Conservation (phyloP, 2,329 filamentous ascomycete species). For the Chaetomium sp. region DNA sequence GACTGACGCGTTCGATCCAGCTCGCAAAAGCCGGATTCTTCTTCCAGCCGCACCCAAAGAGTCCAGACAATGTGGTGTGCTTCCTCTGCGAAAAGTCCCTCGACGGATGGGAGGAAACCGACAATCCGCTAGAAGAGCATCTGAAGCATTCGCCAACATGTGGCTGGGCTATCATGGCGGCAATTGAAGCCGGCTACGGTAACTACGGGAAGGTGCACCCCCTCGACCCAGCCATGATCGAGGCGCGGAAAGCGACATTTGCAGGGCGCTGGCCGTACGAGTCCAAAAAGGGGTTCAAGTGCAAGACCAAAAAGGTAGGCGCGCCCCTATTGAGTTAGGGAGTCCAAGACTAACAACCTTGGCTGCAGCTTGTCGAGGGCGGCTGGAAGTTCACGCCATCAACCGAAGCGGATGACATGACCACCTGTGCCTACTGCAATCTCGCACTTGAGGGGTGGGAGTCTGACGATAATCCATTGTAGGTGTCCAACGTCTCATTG, state of each 20-base stretch:
- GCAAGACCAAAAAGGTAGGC: conserved; percentile 80
- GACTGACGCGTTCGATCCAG: conserved; percentile 50
- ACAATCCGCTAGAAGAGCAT: conserved; percentile 83
- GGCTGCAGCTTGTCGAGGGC: conserved; percentile 75
- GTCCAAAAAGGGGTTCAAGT: conserved; percentile 82
- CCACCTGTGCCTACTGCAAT: conserved; percentile 88
- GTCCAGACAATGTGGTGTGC: conserved; percentile 85
- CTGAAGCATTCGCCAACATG: conserved; percentile 79
- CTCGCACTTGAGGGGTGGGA: conserved; percentile 95
- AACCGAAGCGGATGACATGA: conserved; percentile 81
- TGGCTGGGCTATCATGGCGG: conserved; percentile 78
- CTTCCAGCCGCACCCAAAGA: conserved; percentile 73
- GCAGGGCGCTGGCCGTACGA: conserved; percentile 87
- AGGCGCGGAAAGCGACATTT: conserved; percentile 83
- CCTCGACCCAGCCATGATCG: conserved; percentile 67
- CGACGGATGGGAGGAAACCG: conserved; percentile 88
- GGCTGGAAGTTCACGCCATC: conserved; percentile 94
- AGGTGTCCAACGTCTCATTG: conserved; percentile 46
- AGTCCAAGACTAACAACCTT: conserved; percentile 4
- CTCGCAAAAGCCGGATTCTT: conserved; percentile 91
- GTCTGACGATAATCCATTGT: conserved; percentile 84
- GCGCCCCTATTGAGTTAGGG: conserved; percentile 1
- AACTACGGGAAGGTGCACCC: conserved; percentile 74
- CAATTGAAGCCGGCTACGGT: conserved; percentile 62
- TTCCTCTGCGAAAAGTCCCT: conserved; percentile 83